Base-by-base conservation (phyloP, 2,329 filamentous ascomycete genomes). In the Coniochaeta sp. region DNA sequence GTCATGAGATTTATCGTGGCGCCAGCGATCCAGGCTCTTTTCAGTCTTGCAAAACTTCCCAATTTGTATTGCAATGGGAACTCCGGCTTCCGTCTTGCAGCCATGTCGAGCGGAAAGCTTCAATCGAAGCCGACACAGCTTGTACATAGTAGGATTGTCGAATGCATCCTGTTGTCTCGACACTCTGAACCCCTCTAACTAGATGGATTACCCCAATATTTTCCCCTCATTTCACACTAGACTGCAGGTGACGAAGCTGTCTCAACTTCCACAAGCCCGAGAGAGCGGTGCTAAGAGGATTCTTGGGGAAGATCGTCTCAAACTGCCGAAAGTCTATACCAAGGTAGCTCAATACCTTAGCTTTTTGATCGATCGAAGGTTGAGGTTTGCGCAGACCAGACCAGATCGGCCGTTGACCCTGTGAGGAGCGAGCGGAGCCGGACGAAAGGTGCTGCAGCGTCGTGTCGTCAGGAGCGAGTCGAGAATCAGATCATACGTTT, bases 401-500 rank as follows among this genome's bases (percentile, higher is more conserved):
- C 22, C 47, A 24, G 47, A 52, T 17, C 2, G 22, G 47, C 47
- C 47, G 43, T 24, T 11, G 43, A 47, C 11, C 43, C 43, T 9
- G 24, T n/a, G 22, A 52, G 24, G 24, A 52, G 12, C 22, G 26
- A 52, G 47, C 47, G 47, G 47, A 52, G 47, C 47, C 47, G 47
- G 47, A 52, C 47, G 47, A 52, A 52, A 52, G 47, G 47, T 52
- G 47, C 11, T 26, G 28, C 19, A 22, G 54, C 16, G 31, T 34
- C 8, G 54, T 38, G 54, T 57, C 54, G 54, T 57, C 54, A 57
- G 22, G 54, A 38, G 5, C 47, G 26, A 47, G 6, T 28, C 54
- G 19, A 28, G 6, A 16, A 44, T 44, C 34, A 58, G 57, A 58
- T 58, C 57, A 58, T 58, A 58, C 57, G 57, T 58, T 58, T 58